Percentiles rank a stretch among this genome's conserved stretches.
phyloP scores from a whole-genome alignment of 2,329 filamentous ascomycete species.

The Myriosclerotinia scirpicola region DNA sequence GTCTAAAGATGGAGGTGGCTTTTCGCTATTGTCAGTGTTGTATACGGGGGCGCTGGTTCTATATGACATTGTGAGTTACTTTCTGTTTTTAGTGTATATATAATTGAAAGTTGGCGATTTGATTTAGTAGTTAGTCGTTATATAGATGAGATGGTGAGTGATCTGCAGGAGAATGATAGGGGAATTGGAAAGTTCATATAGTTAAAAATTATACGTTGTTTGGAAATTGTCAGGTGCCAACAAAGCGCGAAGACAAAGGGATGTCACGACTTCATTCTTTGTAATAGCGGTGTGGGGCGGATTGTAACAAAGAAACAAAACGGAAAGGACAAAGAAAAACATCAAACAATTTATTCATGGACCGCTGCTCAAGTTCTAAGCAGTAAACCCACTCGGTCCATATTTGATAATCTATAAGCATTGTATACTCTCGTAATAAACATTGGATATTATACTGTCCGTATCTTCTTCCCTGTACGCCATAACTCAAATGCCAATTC shows the following conservation, averaged over 20 bases:
- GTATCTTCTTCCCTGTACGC: background rate
- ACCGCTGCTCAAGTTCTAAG: background rate
- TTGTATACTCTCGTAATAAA: background rate
- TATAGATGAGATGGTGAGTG: background rate
- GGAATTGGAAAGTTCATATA: background rate
- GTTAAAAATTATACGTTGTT: background rate
- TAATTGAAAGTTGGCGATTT: background rate
- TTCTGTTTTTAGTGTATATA: background rate
- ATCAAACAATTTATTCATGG: background rate
- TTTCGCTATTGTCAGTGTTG: background rate
- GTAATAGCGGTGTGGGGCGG: background rate
- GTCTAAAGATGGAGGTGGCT: slow-evolving; percentile 4
- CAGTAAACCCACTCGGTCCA: background rate
- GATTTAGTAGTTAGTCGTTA: background rate
- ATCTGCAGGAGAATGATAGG: background rate
- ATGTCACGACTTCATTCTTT: background rate
- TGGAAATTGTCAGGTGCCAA: background rate
- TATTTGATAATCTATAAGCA: background rate
- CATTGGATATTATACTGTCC: background rate
- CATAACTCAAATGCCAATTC: background rate
- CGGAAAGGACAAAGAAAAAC: background rate
- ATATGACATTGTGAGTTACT: background rate
- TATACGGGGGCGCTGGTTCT: background rate
- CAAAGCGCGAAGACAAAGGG: background rate
- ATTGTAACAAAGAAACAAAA: background rate